Evolutionary conservation across 2,329 filamentous ascomycete genomes (phyloP), one percentile per base, ranked within the genome.

Genomic region (Onygena corvina): DNA sequence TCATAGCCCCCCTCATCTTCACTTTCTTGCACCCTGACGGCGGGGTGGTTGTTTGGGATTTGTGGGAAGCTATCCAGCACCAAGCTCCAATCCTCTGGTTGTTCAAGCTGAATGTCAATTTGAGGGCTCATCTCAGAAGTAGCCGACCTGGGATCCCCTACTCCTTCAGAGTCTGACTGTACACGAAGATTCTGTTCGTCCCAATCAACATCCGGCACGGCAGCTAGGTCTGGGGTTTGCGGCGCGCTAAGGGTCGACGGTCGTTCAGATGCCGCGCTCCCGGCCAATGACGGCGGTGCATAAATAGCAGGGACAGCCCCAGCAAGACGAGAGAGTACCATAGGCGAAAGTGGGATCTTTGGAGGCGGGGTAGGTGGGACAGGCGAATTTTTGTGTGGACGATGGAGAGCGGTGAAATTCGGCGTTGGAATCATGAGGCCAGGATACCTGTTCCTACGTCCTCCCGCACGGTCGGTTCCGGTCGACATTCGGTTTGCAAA

Each of bases 251-350:
- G 76, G 11, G 76, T 77, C 1, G 87, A 86, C 65, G 93, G 76
- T 63, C 94, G 88, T 61, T 95, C 89, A 1, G 89, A 94, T 6
- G 81, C 84, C 59, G 92, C 70, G 66, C 87, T 94, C 44, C 88
- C 89, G 67, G 94, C 89, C 2, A 94, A 73, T 3, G 90, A 95
- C 2, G 90, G 90, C 3, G 89, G 83, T 4, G 86, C 83, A 49
- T 86, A 89, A 25, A 80, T 76, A 30, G 79, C 81, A 1, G 87
- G 87, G 2, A 90, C 74, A 44, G 79, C 76, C 18, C 81, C 75
- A 23, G 78, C 76, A 63, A 94, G 79, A 60, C 85, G 81, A 8
- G 80, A 80, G 57, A 90, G 73, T 50, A 83, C 79, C 14, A 79
- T 80, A 3, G 85, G 84, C 3, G 85, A 89, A 67, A 93, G 83